phyloP scores from a whole-genome alignment of 768 basidiomycete genomes.

The Daedaleopsis sinensis region DNA sequence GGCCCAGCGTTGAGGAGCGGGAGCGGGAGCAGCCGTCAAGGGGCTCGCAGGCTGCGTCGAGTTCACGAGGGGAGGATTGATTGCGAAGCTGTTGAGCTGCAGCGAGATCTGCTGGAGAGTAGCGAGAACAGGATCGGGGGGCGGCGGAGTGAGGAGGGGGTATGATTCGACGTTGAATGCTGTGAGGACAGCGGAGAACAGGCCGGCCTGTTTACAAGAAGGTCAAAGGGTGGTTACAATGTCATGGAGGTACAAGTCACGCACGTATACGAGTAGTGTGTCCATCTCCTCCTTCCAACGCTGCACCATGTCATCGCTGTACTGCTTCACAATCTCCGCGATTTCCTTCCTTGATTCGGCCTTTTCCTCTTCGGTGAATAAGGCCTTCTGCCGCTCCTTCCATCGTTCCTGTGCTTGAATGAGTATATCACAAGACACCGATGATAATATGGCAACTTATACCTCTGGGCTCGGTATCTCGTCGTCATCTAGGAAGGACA shows the following conservation, averaged over 20 bases:
- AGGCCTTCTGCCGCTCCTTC: too few species aligned
- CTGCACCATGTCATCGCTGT: slow-evolving; percentile 12
- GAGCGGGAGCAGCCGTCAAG: not conserved
- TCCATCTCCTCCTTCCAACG: slow-evolving; percentile 22
- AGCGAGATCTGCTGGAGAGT: slow-evolving; percentile 7
- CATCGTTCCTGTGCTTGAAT: too few species aligned
- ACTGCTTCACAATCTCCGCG: slow-evolving; percentile 4
- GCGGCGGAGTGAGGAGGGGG: slow-evolving; percentile 5
- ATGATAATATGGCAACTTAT: too few species aligned
- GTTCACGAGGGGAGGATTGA: not conserved
- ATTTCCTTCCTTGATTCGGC: not conserved
- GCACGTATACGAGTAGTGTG: slow-evolving; percentile 20
- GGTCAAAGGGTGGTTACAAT: not conserved
- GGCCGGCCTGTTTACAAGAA: slow-evolving; percentile 18
- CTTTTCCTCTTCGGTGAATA: too few species aligned
- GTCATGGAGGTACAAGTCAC: not conserved
- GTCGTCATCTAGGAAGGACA: too few species aligned
- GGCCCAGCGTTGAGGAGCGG: not conserved
- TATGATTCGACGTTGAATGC: slow-evolving; percentile 20
- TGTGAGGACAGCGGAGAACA: slow-evolving; percentile 27
- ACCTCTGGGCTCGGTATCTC: too few species aligned
- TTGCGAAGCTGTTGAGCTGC: not conserved
- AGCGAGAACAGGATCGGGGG: not conserved
- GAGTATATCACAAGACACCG: too few species aligned
- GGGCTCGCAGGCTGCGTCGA: not conserved